phyloP scores from a whole-genome alignment of 257 asterid species.

The Solanum habrochaites region DNA sequence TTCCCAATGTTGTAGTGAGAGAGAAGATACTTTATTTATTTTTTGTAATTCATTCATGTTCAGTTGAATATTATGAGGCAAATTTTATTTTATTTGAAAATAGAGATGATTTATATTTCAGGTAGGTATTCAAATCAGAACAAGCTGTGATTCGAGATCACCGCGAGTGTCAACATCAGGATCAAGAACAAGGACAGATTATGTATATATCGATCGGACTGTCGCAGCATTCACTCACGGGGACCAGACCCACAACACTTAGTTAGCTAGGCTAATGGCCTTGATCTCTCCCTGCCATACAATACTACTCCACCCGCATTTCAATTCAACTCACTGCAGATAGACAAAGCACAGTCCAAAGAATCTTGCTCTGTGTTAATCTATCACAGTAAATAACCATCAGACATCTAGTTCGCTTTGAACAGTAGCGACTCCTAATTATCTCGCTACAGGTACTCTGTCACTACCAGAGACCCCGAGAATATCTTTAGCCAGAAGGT shows the following conservation, averaged over 20 bases:
- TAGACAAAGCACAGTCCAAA: constrained; percentile 5
- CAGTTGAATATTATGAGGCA: background rate
- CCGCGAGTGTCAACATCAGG: constrained; percentile 29
- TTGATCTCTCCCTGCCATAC: constrained; percentile 65
- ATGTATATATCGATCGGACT: constrained; percentile 28
- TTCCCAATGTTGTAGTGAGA: constrained; percentile 18
- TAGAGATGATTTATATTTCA: constrained; percentile 5
- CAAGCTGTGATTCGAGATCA: constrained; percentile 22
- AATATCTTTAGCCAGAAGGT: constrained; percentile 39
- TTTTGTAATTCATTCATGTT: background rate
- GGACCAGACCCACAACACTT: constrained; percentile 68
- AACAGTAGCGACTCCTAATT: constrained; percentile 8
- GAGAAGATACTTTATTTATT: background rate
- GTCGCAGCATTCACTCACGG: constrained; percentile 42
- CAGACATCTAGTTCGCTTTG: too few relatives aligned
- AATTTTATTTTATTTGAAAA: background rate
- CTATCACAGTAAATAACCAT: too few relatives aligned
- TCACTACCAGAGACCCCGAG: constrained; percentile 82
- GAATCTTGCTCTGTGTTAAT: too few relatives aligned
- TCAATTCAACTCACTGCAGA: constrained; percentile 9
- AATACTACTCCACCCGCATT: constrained; percentile 49
- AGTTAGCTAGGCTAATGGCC: constrained; percentile 94
- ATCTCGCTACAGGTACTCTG: constrained; percentile 26
- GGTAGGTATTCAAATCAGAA: constrained; percentile 64
- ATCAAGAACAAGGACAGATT: constrained; percentile 20